These are phyloP conservation scores for Naganishia cerealis DNA, from an alignment of 1,284 basidiomycete genomes.

Conservation along the genomic window DNA sequence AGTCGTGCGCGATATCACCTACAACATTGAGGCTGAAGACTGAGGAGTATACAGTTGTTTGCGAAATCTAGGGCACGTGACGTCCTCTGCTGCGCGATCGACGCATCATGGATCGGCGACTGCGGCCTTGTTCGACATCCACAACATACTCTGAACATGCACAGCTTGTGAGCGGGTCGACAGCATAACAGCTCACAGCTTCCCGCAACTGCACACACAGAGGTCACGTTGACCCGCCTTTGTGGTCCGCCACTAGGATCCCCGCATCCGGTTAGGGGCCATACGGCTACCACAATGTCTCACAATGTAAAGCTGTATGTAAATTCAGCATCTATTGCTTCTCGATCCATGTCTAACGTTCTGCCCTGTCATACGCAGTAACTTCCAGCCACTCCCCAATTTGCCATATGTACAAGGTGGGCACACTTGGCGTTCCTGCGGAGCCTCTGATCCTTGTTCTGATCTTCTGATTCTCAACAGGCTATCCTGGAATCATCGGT, in stretches of 20 bases:
- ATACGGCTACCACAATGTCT: constrained; percentile 20
- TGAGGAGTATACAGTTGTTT: constrained; percentile 3
- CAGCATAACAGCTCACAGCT: neutral
- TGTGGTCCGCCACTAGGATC: neutral
- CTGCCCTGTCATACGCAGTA: constrained; percentile 12
- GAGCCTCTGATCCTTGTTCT: neutral
- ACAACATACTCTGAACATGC: neutral
- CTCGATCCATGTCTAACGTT: neutral
- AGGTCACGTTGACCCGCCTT: neutral
- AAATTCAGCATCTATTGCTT: neutral
- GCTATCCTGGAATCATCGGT: constrained; percentile 49
- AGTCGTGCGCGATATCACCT: neutral
- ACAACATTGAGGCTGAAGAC: neutral
- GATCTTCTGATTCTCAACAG: constrained; percentile 21
- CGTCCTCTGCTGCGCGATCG: neutral
- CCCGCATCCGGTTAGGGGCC: neutral
- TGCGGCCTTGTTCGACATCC: neutral
- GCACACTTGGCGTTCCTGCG: neutral
- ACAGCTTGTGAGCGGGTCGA: neutral
- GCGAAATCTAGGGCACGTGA: constrained; percentile 3
- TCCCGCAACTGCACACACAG: neutral
- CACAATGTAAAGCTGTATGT: constrained; percentile 32
- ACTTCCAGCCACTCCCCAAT: constrained; percentile 52
- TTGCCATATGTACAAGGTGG: constrained; percentile 49
- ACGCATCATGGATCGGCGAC: neutral